Evolutionary conservation across 805 yeast species (phyloP).

Genomic region (Naumovozyma castellii): DNA sequence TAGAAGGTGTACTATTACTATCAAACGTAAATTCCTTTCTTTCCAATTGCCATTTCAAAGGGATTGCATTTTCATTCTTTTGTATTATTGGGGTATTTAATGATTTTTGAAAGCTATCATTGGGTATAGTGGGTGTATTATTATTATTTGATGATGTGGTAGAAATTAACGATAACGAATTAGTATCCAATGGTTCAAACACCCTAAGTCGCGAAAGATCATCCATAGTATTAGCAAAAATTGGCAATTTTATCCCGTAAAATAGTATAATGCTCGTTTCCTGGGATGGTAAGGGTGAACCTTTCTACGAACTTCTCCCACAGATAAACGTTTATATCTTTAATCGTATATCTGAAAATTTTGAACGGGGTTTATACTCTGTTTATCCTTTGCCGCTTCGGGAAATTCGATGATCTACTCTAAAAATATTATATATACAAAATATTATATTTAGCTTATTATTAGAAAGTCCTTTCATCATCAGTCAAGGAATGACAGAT

Average conservation of each 20-base stretch:
- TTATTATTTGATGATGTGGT: conserved; percentile 13
- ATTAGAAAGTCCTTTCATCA: no score
- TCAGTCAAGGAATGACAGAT: no score
- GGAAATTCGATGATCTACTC: background rate
- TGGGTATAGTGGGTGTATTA: conserved; percentile 4
- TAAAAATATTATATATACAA: background rate
- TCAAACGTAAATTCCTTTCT: conserved; percentile 22
- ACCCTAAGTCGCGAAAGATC: conserved; percentile 10
- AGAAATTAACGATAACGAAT: conserved; percentile 19
- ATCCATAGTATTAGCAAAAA: conserved; percentile 4
- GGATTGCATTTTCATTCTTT: conserved; percentile 11
- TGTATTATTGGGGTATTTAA: conserved; percentile 6
- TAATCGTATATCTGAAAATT: no score
- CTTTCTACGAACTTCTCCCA: no score
- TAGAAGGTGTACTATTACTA: conserved; percentile 27
- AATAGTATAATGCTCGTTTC: no score
- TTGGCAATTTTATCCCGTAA: no score
- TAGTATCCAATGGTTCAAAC: conserved; percentile 22
- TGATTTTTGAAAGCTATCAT: conserved; percentile 5
- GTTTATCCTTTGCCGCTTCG: background rate
- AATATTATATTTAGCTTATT: background rate
- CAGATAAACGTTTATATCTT: no score
- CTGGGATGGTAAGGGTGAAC: no score
- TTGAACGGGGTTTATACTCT: background rate
- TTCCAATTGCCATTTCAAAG: conserved; percentile 23